Conservation (phyloP, 805 yeast genomes). For the Lachancea meyersii region DNA sequence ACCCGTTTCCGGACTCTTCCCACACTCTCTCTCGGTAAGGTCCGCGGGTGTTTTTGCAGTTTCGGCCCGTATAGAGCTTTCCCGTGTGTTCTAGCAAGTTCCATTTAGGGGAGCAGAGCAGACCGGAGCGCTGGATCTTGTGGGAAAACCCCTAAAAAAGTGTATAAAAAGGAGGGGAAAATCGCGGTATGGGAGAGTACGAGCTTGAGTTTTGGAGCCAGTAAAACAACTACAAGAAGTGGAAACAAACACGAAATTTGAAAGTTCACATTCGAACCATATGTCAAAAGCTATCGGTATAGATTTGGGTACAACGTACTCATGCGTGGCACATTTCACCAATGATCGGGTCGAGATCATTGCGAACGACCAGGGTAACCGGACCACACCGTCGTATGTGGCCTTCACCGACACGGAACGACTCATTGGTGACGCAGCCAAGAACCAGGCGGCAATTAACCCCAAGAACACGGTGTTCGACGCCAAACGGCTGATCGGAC, state of each 20-base stretch:
- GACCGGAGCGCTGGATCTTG: background rate
- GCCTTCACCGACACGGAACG: slow-evolving; percentile 92
- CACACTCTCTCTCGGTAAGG: too few relatives aligned
- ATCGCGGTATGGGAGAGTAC: background rate
- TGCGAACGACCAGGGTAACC: slow-evolving; percentile 98
- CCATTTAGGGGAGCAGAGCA: background rate
- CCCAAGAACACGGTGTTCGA: slow-evolving; percentile 87
- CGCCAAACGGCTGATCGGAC: slow-evolving; percentile 90
- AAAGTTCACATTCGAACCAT: background rate
- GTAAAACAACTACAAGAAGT: background rate
- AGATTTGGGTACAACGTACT: slow-evolving; percentile 85
- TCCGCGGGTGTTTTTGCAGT: too few relatives aligned
- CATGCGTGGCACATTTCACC: slow-evolving; percentile 93
- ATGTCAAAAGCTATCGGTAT: slow-evolving; percentile 61
- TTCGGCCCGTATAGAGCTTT: background rate
- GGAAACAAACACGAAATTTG: background rate
- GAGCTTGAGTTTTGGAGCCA: background rate
- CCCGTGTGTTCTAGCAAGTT: background rate
- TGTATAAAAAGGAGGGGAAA: background rate
- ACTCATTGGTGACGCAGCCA: slow-evolving; percentile 93
- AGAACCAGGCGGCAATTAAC: slow-evolving; percentile 94
- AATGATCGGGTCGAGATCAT: slow-evolving; percentile 91
- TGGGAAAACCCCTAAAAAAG: background rate
- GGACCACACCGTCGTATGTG: slow-evolving; percentile 94
- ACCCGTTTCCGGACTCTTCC: too few relatives aligned